A percentile compares a stretch with the other conserved stretches of the same genome.
phyloP scores from a whole-genome alignment of 2,329 filamentous ascomycete species.

The Emergomyces pasteurianus region DNA sequence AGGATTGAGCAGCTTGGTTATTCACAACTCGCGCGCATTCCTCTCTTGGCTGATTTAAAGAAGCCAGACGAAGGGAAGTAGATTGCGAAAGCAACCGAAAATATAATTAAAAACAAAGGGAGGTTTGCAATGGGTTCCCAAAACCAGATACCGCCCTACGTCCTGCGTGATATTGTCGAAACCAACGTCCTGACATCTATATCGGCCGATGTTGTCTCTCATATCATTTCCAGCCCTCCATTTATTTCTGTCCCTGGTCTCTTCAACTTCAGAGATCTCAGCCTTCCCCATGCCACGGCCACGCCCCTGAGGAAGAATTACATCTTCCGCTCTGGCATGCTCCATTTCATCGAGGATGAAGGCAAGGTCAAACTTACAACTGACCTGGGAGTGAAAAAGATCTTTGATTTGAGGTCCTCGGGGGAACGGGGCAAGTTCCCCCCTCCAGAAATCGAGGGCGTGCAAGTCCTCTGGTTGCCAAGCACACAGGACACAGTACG shows the following conservation, averaged over 20 bases:
- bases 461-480: constrained; percentile 47
- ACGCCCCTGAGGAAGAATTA: constrained; percentile 29
- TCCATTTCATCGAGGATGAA: constrained; percentile 43
- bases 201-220: constrained; percentile 1
- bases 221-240: constrained; percentile 3
- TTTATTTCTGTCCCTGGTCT: constrained; percentile 39
- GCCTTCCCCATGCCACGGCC: constrained; percentile 33
- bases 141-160: background rate
- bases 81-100: background rate
- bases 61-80: background rate
- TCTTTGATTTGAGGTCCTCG: constrained; percentile 56
- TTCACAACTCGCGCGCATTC: background rate
- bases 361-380: constrained; percentile 41
- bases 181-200: constrained; percentile 3
- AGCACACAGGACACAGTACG: constrained; percentile 46
- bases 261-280: constrained; percentile 56
- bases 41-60: background rate
- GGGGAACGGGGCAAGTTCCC: constrained; percentile 30
- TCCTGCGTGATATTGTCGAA: constrained; percentile 6
- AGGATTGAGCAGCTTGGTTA: background rate
- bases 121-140: background rate
- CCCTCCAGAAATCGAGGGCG: constrained; percentile 38
- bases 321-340: constrained; percentile 59
- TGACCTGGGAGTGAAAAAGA: constrained; percentile 45
- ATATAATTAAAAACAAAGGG: background rate